Base-by-base conservation (phyloP, 495 filamentous ascomycete species). In the Astrocystis sublimbata region DNA sequence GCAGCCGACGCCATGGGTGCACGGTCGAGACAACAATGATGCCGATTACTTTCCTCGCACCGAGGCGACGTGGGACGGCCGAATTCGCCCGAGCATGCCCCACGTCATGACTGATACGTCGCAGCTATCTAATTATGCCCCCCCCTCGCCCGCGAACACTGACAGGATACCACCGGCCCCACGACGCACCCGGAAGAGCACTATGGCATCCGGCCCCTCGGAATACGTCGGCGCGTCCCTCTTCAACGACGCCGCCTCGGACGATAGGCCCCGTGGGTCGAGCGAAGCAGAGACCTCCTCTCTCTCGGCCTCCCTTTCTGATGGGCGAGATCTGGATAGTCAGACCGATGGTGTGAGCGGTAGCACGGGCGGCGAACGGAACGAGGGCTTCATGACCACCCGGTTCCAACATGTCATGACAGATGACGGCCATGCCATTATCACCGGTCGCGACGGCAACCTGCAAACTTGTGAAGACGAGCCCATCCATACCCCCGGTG, bases 401-500 rank as follows among this genome's bases (percentile, higher is more conserved):
- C 86, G 92, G 3, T 96, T 96, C 74, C 88, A 87, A 68, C 92
- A 98, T 73, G 79, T 90, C 23, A 71, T 89, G 45, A 93, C 89
- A 0, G 85, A 91, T 6, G 88, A 84, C 47, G 92, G 92, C 0
- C 93, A 98, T 76, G 89, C 88, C 5, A 85, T 98, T 19, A 88
- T 96, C 50, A 93, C 91, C 5, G 92, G 92, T 10, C 80, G 89
- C 55, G 83, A 88, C 56, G 86, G 88, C 2, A 83, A 75, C 2
- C 76, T 93, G 41, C 89, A 93, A 66, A 75, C 84, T 41, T 96
- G 92, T 72, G 93, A 98, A 73, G 93, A 98, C 72, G 93, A 97
- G 65, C 92, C 93, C 0, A 97, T 97, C 41, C 92, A 92, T 65
- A 89, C 92, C 13, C 93, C 93, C 1, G 93, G 93, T 13, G 92